Conservation (phyloP, 257 asterid genomes). For the Knoxia roxburghii region DNA sequence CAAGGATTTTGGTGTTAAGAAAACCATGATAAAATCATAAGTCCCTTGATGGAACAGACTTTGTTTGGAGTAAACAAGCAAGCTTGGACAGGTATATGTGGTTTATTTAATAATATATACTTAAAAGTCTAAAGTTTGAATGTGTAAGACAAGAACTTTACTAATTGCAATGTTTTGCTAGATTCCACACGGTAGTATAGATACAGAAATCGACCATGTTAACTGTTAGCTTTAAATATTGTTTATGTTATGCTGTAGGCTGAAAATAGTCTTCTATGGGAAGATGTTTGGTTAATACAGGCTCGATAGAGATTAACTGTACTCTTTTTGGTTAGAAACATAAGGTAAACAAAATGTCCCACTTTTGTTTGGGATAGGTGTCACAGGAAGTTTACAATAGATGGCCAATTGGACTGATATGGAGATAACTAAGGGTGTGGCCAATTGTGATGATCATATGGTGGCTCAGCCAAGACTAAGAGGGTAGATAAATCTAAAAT, state of each 20-base stretch:
- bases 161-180: no score
- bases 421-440: no score
- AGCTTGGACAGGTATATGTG: neutral
- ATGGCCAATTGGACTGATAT: neutral
- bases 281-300: neutral
- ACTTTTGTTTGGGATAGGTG: neutral
- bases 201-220: no score
- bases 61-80: neutral
- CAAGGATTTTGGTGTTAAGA: neutral
- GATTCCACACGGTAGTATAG: no score
- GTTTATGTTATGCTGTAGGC: neutral
- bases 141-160: no score
- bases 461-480: neutral
- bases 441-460: neutral
- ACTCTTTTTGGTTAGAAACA: neutral
- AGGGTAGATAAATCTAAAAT: neutral
- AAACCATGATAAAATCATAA: neutral
- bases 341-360: neutral
- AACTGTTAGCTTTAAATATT: no score
- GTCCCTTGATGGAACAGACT: neutral
- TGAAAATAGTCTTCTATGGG: neutral
- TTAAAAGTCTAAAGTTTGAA: no score
- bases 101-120: neutral
- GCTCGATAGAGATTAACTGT: no score
- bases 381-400: neutral